A percentile compares a stretch with the other conserved stretches of the same genome.
These are phyloP conservation scores for Naganishia sp. DNA, from an alignment of 1,284 basidiomycete species.

Conservation along the genomic window DNA sequence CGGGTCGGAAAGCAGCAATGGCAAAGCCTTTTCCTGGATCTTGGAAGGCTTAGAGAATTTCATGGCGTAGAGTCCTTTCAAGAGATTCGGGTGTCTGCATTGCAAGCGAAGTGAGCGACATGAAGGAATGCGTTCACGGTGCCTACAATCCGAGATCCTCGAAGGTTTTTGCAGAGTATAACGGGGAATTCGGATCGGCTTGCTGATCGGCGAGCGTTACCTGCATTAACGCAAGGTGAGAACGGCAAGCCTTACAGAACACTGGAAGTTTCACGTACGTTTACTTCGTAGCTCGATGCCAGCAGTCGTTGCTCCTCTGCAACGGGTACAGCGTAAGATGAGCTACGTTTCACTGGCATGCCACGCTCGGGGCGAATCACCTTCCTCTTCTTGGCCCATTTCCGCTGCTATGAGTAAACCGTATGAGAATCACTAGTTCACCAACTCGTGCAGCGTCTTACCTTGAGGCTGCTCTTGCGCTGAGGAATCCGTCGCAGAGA, in stretches of 20 bases:
- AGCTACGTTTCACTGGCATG: no score
- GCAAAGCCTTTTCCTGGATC: constrained; percentile 96
- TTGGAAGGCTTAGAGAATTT: constrained; percentile 98
- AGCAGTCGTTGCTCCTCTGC: constrained; percentile 14
- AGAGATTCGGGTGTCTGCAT: constrained; percentile 75
- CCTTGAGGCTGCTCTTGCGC: not conserved
- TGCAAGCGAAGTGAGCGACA: constrained; percentile 29
- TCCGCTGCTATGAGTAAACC: not conserved
- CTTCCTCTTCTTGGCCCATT: constrained; percentile 14
- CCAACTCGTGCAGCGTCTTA: not conserved
- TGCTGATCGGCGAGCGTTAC: constrained; percentile 98
- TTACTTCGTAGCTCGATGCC: constrained; percentile 28
- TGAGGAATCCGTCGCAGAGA: not conserved
- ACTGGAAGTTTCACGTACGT: constrained; percentile 2
- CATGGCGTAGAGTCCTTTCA: constrained; percentile 96
- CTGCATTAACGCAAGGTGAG: constrained; percentile 54
- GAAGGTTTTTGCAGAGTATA: constrained; percentile 92
- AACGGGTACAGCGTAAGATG: not conserved
- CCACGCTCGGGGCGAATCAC: not conserved
- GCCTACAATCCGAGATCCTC: constrained; percentile 88
- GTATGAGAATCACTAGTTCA: not conserved
- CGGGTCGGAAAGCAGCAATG: constrained; percentile 88
- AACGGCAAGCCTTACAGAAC: not conserved
- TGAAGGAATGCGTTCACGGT: constrained; percentile 10
- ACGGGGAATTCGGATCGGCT: constrained; percentile 89